phyloP scores from a whole-genome alignment of 768 basidiomycete species.

The Filobasidium wieringae region DNA sequence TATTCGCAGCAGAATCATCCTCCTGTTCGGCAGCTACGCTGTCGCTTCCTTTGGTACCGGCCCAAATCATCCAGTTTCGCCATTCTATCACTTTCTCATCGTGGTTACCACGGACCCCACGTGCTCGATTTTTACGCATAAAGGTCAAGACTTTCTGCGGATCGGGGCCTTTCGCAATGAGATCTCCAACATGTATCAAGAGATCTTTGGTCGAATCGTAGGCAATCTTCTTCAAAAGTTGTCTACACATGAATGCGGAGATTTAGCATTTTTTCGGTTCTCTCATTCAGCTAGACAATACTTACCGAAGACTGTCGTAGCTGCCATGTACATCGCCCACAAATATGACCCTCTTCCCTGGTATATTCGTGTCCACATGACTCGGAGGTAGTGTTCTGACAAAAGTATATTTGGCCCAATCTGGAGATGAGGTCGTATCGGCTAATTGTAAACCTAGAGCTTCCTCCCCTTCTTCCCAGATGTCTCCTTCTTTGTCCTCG shows the following conservation, averaged over 20 bases:
- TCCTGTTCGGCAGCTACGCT: constrained; percentile 23
- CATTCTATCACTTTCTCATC: constrained; percentile 86
- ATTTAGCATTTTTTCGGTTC: neutral
- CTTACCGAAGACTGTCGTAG: constrained; percentile 34
- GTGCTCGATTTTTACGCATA: constrained; percentile 53
- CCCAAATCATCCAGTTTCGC: constrained; percentile 58
- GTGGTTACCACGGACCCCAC: constrained; percentile 85
- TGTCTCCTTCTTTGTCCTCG: too few species aligned
- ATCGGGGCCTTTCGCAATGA: constrained; percentile 57
- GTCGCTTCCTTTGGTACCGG: constrained; percentile 7
- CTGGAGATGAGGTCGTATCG: constrained; percentile 10
- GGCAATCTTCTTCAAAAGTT: constrained; percentile 50
- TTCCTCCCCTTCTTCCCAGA: too few species aligned
- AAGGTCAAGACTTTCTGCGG: constrained; percentile 52
- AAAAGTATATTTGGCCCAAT: constrained; percentile 36
- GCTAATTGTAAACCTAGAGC: neutral
- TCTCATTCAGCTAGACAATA: neutral
- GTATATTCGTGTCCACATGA: constrained; percentile 20
- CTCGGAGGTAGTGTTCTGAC: constrained; percentile 27
- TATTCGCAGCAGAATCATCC: neutral
- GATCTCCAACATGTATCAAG: constrained; percentile 73
- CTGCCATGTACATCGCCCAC: constrained; percentile 86
- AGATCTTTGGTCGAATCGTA: constrained; percentile 55
- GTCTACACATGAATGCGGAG: neutral
- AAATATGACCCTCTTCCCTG: constrained; percentile 50